A percentile compares a stretch with the other conserved stretches of the same genome.
These are phyloP conservation scores for Clonostachys chloroleuca DNA, from an alignment of 2,329 filamentous ascomycete genomes.

Conservation along the genomic window DNA sequence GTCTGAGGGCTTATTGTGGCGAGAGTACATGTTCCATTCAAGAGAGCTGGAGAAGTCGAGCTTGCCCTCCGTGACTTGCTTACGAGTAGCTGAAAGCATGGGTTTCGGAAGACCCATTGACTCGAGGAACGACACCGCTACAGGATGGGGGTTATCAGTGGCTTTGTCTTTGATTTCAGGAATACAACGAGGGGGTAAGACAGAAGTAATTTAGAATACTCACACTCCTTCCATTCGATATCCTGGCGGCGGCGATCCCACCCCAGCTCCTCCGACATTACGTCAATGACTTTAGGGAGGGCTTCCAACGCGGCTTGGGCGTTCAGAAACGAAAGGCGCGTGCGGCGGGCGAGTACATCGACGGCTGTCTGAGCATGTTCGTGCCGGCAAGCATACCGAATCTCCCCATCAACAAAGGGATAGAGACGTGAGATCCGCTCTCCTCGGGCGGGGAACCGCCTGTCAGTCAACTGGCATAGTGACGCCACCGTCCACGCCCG, in stretches of 20 bases:
- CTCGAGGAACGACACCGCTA: conserved; percentile 55
- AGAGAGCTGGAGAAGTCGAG: conserved; percentile 51
- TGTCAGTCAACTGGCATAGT: conserved; percentile 70
- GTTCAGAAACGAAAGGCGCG: conserved; percentile 83
- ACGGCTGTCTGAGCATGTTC: conserved; percentile 91
- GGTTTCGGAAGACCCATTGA: conserved; percentile 63
- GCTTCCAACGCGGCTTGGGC: conserved; percentile 87
- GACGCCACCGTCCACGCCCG: conserved; percentile 87
- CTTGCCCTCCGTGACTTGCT: conserved; percentile 57
- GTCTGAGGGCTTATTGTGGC: conserved; percentile 46
- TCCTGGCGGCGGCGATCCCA: conserved; percentile 74
- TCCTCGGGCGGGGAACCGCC: conserved; percentile 79
- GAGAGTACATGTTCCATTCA: conserved; percentile 59
- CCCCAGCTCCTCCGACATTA: conserved; percentile 79
- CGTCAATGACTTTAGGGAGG: conserved; percentile 78
- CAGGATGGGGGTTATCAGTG: background rate
- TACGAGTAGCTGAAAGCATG: conserved; percentile 50
- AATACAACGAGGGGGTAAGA: background rate
- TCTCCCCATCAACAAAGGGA: conserved; percentile 87
- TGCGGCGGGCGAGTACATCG: conserved; percentile 82
- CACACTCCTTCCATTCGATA: conserved; percentile 74
- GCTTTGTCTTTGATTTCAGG: background rate
- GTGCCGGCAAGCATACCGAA: conserved; percentile 81
- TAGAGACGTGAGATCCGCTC: conserved; percentile 77
- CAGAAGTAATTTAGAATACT: conserved; percentile 18